phyloP scores from a whole-genome alignment of 2,329 filamentous ascomycete genomes.

The Malbranchea zuffiana region DNA sequence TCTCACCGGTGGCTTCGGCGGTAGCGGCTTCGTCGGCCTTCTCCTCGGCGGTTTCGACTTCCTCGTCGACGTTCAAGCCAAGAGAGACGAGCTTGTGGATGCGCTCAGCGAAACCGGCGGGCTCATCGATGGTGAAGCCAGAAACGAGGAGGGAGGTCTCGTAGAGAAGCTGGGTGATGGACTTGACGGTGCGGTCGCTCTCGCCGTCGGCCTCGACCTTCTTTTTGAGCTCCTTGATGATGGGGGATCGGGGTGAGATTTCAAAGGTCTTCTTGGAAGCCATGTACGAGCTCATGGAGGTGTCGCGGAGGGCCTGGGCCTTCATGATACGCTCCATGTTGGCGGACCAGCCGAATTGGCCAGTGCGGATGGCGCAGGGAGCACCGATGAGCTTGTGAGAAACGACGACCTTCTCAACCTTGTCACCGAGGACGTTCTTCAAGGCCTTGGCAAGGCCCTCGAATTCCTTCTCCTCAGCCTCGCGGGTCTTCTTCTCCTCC shows the following conservation, averaged over 20 bases:
- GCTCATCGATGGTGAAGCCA: conserved; percentile 99
- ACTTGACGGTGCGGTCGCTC: conserved; percentile 98
- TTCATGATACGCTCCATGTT: conserved; percentile 99
- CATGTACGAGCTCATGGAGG: conserved; percentile 99
- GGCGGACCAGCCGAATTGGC: conserved; percentile 99
- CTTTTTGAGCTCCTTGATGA: conserved; percentile 98
- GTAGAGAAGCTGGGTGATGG: conserved; percentile 94
- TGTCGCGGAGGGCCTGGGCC: conserved; percentile 98
- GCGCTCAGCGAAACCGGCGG: conserved; percentile 92
- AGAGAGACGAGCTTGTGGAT: conserved; percentile 99
- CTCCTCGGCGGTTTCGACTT: conserved; percentile 57
- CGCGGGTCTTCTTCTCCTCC: conserved; percentile 93
- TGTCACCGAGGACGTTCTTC: conserved; percentile 98
- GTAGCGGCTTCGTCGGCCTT: conserved; percentile 49
- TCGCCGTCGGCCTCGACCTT: conserved; percentile 97
- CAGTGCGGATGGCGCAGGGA: conserved; percentile 97
- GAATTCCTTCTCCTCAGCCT: conserved; percentile 96
- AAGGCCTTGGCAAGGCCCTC: conserved; percentile 89
- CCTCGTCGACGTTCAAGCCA: conserved; percentile 93
- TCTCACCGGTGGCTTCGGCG: conserved; percentile 62
- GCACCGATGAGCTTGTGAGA: conserved; percentile 91
- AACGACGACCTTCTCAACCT: conserved; percentile 99
- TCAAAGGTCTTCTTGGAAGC: conserved; percentile 99
- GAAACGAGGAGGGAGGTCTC: conserved; percentile 98
- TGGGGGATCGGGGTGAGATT: conserved; percentile 96